Conservation (phyloP, 164 flowering plant species). For the Stephania cephalantha region DNA sequence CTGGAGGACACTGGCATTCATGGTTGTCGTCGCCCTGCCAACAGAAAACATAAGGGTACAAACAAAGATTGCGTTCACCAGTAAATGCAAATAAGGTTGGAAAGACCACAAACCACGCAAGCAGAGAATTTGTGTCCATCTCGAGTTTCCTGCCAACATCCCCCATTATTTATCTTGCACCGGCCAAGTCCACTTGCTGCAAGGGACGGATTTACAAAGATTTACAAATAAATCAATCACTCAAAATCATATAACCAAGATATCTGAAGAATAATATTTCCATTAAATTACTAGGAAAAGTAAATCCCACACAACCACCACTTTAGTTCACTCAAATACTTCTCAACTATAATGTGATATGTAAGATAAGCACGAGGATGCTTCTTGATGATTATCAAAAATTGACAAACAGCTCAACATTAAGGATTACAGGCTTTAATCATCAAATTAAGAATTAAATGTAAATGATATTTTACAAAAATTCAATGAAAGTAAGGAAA, state of each 20-base stretch:
- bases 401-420: no score
- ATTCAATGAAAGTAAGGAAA: no score
- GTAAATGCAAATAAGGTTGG: neutral
- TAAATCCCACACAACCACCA: no score
- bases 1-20: conserved; percentile 75
- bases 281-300: neutral
- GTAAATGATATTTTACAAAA: no score
- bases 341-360: no score
- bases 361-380: neutral
- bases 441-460: no score
- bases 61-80: neutral
- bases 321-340: no score
- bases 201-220: conserved; percentile 8
- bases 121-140: conserved; percentile 69
- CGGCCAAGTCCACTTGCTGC: conserved; percentile 89
- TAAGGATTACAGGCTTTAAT: no score
- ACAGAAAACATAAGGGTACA: conserved; percentile 7
- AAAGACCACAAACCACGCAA: conserved; percentile 51
- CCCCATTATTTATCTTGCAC: conserved; percentile 87
- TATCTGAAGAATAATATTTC: neutral
- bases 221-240: neutral
- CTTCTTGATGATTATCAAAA: no score
- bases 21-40: conserved; percentile 48
- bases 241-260: neutral
- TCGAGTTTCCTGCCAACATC: conserved; percentile 80